Percentiles rank a stretch among this genome's conserved stretches.
These are phyloP conservation scores for Geotrichum carabidarum DNA, from an alignment of 1,139 yeast genomes.

Conservation along the genomic window DNA sequence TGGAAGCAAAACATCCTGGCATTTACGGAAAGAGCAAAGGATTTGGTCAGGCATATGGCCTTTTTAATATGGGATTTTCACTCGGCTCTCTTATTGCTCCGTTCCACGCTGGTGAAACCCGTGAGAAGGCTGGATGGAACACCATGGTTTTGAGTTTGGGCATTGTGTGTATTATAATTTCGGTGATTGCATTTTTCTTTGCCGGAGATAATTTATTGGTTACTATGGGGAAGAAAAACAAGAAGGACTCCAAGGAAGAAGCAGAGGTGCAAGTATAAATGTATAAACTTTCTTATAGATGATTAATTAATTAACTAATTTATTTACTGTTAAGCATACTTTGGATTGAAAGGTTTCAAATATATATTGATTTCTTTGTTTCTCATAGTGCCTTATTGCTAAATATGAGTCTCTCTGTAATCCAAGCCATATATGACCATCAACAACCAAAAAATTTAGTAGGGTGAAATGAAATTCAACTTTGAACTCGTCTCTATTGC, in stretches of 20 bases:
- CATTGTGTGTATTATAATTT: constrained; percentile 26
- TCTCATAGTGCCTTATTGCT: too few relatives aligned
- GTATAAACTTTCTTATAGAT: background rate
- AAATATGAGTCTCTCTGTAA: too few relatives aligned
- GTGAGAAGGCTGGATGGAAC: constrained; percentile 31
- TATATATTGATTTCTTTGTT: too few relatives aligned
- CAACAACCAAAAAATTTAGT: too few relatives aligned
- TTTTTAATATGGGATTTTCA: constrained; percentile 37
- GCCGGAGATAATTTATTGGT: constrained; percentile 29
- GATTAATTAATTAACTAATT: background rate
- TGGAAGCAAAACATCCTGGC: constrained; percentile 33
- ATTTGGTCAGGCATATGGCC: constrained; percentile 37
- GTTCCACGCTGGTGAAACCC: constrained; percentile 33
- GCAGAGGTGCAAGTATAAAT: background rate
- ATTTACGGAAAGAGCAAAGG: constrained; percentile 35
- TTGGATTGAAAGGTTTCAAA: too few relatives aligned
- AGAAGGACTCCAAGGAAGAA: background rate
- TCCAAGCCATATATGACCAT: too few relatives aligned
- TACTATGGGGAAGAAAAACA: background rate
- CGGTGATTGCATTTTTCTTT: constrained; percentile 29
- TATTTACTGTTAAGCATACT: too few relatives aligned
- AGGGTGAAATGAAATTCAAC: too few relatives aligned
- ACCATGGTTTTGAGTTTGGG: constrained; percentile 30
- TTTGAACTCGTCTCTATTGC: too few relatives aligned
- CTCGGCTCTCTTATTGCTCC: constrained; percentile 38